Base-by-base conservation (phyloP, 1,284 basidiomycete genomes). In the Cystobasidium sp. region DNA sequence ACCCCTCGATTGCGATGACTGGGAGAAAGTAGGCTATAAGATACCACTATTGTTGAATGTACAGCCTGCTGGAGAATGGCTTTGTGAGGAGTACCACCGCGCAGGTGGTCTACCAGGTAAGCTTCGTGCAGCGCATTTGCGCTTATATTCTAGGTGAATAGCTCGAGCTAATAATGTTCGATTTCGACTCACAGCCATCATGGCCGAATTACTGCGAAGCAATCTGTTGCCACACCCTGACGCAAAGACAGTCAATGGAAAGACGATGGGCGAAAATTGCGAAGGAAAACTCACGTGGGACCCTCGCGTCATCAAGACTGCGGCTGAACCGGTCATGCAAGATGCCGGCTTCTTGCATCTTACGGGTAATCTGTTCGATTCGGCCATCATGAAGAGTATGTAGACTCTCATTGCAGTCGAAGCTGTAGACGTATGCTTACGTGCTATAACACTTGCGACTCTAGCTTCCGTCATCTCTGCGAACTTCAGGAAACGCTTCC, bases 71-170 rank as follows among this genome's bases (percentile, higher is more conserved):
- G 84, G 84, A 1, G 77, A 77, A 10, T 83, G 83, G 75, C 82
- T 84, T 73, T 83, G 84, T 82, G 83, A 84, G 73, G 84, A 85
- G 75, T 80, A 85, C 14, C 82, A 84, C 78, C 80, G 81, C 39
- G 83, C 82, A 8, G 84, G 84, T 16, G 84, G 84, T 9, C 77
- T 85, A 0, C 84, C 84, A 5, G 52, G 72, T 74, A 49, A 44
- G 66, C 47, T 43, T 16, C 31, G 4, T 63, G 6, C 3, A 6
- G 8, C 59, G 6, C 24, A 16, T 18, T 3, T 37, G 6, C 31
- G 31, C 31, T 31, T 31, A 5, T 1, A 31, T 31, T 31, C 31
- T 31, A 31, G 31, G 31, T 31, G 31, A 31, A 31, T 31, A 31
- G 31, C 31, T 31, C 5, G 31, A 31, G 31, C 31, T 31, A 31